These are phyloP conservation scores for Yarrowia sp. DNA, from an alignment of 805 yeast genomes.

Conservation along the genomic window DNA sequence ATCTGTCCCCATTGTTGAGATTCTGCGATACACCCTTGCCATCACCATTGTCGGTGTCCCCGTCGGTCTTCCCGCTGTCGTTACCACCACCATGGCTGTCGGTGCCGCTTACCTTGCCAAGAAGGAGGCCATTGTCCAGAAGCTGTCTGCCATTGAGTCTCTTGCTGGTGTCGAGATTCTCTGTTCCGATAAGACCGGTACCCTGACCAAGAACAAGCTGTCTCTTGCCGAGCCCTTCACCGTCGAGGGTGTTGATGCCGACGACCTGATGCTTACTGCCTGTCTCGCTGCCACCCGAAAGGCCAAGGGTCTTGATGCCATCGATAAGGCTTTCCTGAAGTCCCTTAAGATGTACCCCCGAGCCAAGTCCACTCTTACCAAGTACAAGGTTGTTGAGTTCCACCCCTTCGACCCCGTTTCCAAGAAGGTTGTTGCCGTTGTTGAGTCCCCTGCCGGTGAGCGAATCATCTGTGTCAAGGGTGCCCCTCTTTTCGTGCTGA, in stretches of 20 bases:
- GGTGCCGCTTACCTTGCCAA: conserved; percentile 99
- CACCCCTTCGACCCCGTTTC: conserved; percentile 98
- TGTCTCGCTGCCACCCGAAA: conserved; percentile 97
- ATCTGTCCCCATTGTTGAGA: conserved; percentile 82
- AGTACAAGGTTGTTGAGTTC: conserved; percentile 94
- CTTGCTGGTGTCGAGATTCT: conserved; percentile 97
- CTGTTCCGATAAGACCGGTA: conserved; percentile 98
- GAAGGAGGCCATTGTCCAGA: conserved; percentile 97
- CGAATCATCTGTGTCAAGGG: conserved; percentile 95
- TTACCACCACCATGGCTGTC: conserved; percentile 98
- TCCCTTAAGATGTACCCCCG: conserved; percentile 86
- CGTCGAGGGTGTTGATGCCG: conserved; percentile 95
- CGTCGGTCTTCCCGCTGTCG: conserved; percentile 98
- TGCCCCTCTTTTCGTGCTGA: conserved; percentile 95
- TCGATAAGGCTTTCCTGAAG: conserved; percentile 95
- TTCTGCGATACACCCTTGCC: conserved; percentile 91
- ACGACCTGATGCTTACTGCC: conserved; percentile 96
- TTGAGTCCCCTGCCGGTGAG: conserved; percentile 95
- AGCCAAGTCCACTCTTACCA: conserved; percentile 89
- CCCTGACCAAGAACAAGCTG: conserved; percentile 95
- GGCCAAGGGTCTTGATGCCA: conserved; percentile 98
- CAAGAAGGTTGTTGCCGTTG: conserved; percentile 93
- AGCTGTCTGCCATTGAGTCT: conserved; percentile 95
- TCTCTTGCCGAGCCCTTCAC: conserved; percentile 97
- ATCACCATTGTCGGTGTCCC: conserved; percentile 98